Evolutionary conservation across 768 basidiomycete genomes (phyloP).

Genomic region (Pholiota conissans): DNA sequence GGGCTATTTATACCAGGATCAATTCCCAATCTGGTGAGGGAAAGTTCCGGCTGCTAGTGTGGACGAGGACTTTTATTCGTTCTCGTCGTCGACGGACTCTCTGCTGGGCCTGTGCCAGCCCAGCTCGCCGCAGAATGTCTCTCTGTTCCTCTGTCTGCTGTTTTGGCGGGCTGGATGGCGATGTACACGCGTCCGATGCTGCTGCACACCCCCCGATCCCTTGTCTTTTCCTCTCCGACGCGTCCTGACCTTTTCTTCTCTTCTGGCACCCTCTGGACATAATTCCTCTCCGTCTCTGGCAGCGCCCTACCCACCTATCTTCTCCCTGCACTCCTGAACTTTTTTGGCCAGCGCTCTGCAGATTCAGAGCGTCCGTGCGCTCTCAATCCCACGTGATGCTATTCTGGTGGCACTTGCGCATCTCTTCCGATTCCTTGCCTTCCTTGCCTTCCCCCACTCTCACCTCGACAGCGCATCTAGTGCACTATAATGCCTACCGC

Average conservation of each 20-base stretch:
- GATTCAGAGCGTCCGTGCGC: constrained; percentile 13
- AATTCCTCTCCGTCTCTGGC: not conserved
- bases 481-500: constrained; percentile 1
- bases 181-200: not conserved
- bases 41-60: not conserved
- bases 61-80: too few species aligned
- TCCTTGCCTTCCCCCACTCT: constrained; percentile 3
- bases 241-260: not conserved
- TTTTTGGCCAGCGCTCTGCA: not conserved
- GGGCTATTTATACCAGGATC: too few species aligned
- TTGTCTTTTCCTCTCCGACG: not conserved
- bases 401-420: not conserved
- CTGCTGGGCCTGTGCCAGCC: not conserved
- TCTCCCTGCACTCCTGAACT: constrained; percentile 12
- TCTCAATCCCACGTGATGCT: constrained; percentile 4
- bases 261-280: not conserved
- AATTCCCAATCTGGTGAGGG: not conserved
- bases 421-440: not conserved
- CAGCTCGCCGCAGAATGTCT: not conserved
- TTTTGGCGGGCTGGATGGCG: not conserved
- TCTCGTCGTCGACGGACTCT: too few species aligned
- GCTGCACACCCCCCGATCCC: not conserved
- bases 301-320: not conserved
- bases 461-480: not conserved
- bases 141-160: not conserved